Percentiles rank a stretch among this genome's conserved stretches.
phyloP scores from a whole-genome alignment of 2,329 filamentous ascomycete species.

The Alternaria triticimaculans region DNA sequence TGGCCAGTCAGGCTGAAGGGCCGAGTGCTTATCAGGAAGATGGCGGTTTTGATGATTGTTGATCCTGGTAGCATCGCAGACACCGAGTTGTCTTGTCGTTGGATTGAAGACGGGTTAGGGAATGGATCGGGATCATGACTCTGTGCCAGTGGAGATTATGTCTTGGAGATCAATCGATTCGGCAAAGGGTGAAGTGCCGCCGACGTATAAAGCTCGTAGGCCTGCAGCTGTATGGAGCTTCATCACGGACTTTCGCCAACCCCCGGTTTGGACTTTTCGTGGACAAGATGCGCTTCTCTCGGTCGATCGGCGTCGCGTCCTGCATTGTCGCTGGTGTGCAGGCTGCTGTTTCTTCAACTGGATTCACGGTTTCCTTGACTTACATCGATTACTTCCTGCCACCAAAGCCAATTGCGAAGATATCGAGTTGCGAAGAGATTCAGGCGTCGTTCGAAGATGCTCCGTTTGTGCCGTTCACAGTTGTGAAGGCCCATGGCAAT shows the following conservation, averaged over 20 bases:
- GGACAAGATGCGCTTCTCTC: conserved; percentile 17
- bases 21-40: conserved; percentile 4
- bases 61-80: neutral
- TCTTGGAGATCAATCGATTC: neutral
- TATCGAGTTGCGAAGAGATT: conserved; percentile 33
- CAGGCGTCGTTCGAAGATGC: conserved; percentile 25
- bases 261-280: neutral
- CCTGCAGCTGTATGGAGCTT: neutral
- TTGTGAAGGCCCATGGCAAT: conserved; percentile 36
- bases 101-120: neutral
- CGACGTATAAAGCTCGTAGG: neutral
- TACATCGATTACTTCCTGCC: conserved; percentile 52
- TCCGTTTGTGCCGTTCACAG: conserved; percentile 49
- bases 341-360: conserved; percentile 43
- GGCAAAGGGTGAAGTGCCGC: neutral
- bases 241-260: neutral
- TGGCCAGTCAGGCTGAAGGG: neutral
- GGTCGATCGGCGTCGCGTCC: conserved; percentile 7
- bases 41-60: neutral
- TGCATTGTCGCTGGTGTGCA: conserved; percentile 12
- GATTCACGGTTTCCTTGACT: conserved; percentile 50
- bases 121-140: neutral
- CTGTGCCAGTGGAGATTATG: neutral
- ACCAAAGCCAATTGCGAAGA: conserved; percentile 43
- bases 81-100: neutral